A percentile compares a stretch with the other conserved stretches of the same genome.
These are phyloP conservation scores for Styphnolobium japonicum DNA, from an alignment of 306 rosid genomes.

Conservation along the genomic window DNA sequence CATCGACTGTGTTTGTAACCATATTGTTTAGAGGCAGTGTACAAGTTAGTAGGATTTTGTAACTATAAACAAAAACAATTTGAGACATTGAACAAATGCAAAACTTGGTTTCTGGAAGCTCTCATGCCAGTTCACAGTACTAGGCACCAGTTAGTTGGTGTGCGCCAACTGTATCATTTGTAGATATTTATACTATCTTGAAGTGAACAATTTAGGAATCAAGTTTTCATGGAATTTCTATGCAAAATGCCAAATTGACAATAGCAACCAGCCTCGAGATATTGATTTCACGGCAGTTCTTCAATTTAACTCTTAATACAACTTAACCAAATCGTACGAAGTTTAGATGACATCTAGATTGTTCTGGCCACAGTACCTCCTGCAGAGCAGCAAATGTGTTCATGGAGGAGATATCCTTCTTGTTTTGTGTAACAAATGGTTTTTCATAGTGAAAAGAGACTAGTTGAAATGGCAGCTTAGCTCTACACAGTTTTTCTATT, in stretches of 20 bases:
- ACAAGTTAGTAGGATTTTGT: constrained; percentile 20
- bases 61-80: neutral
- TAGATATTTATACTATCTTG: neutral
- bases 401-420: too few species aligned
- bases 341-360: too few species aligned
- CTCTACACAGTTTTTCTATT: too few species aligned
- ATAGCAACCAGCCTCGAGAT: too few species aligned
- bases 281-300: neutral
- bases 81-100: neutral
- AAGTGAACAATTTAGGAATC: too few species aligned
- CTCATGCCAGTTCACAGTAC: neutral
- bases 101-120: neutral
- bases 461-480: too few species aligned
- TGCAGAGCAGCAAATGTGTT: too few species aligned
- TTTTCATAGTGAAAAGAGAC: too few species aligned
- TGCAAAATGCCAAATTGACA: too few species aligned
- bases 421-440: too few species aligned
- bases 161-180: neutral
- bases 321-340: neutral
- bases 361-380: too few species aligned
- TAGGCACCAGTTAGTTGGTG: neutral
- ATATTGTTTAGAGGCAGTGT: constrained; percentile 49
- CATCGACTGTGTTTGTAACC: constrained; percentile 88
- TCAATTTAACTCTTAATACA: neutral
- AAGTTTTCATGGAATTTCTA: too few species aligned